Conservation (phyloP, 139 green algal genomes). For the Chlorella vulgaris region DNA sequence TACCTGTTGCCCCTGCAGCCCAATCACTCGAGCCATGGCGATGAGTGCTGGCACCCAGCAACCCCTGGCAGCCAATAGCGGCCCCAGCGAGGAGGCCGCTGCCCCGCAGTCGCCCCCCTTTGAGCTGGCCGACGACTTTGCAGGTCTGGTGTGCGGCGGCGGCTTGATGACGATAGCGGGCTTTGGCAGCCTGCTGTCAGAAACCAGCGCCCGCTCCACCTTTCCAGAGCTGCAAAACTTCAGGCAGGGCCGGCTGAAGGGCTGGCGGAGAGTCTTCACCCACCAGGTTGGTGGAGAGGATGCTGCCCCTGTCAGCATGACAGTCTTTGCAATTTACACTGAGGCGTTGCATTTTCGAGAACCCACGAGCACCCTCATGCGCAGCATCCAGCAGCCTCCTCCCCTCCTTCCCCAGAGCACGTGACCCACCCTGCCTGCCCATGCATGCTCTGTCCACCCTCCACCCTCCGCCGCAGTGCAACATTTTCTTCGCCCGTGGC, state of each 20-base stretch:
- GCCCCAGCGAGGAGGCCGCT: too few species aligned
- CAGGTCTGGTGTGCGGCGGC: slow-evolving; percentile 44
- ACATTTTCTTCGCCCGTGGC: slow-evolving; percentile 84
- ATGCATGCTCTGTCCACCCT: too few species aligned
- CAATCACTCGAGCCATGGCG: too few species aligned
- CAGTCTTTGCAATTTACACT: too few species aligned
- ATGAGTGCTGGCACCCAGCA: too few species aligned
- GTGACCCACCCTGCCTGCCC: not conserved
- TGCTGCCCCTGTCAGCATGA: too few species aligned
- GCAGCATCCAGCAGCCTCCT: not conserved
- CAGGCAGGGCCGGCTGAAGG: slow-evolving; percentile 57
- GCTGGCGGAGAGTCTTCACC: slow-evolving; percentile 86
- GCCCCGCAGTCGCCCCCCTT: not conserved
- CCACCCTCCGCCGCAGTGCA: slow-evolving; percentile 34
- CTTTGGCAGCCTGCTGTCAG: slow-evolving; percentile 77
- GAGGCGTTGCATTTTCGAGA: too few species aligned
- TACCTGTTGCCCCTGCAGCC: too few species aligned
- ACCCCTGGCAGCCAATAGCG: too few species aligned
- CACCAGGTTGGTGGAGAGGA: too few species aligned
- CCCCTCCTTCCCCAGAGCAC: not conserved
- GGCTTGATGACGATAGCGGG: slow-evolving; percentile 76
- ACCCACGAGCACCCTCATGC: too few species aligned
- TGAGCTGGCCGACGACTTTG: slow-evolving; percentile 62
- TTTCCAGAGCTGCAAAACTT: slow-evolving; percentile 88
- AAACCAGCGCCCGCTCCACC: slow-evolving; percentile 61